phyloP scores from a whole-genome alignment of 106 monocot species.

The Chionographis japonica region DNA sequence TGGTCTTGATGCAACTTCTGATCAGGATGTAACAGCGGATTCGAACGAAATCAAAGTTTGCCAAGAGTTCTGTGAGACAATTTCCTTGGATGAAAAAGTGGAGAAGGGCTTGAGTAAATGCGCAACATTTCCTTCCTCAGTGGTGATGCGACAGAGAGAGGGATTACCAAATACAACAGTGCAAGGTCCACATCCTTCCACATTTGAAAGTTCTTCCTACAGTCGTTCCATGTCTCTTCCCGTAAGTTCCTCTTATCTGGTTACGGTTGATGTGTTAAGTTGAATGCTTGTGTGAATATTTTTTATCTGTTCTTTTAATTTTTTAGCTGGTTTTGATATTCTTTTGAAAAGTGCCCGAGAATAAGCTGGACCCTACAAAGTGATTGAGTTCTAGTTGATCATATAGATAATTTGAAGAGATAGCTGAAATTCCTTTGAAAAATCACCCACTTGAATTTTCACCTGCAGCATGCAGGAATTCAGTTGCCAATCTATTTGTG shows the following conservation, averaged over 20 bases:
- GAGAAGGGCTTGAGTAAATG: slow-evolving; percentile 18
- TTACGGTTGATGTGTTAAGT: neutral
- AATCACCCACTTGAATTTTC: too few relatives aligned
- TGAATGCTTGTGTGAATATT: neutral
- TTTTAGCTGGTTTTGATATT: neutral
- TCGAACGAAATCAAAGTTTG: neutral
- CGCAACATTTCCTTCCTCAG: slow-evolving; percentile 26
- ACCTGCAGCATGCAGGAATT: too few relatives aligned
- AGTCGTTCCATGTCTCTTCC: slow-evolving; percentile 28
- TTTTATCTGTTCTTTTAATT: too few relatives aligned
- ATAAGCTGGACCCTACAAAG: too few relatives aligned
- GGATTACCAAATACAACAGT: neutral
- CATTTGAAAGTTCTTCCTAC: slow-evolving; percentile 11
- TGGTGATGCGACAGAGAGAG: neutral
- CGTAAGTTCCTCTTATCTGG: slow-evolving; percentile 19
- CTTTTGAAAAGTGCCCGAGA: too few relatives aligned
- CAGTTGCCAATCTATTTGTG: too few relatives aligned
- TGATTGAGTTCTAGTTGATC: too few relatives aligned
- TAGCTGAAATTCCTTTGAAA: too few relatives aligned
- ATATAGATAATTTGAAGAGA: too few relatives aligned
- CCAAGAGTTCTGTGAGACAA: slow-evolving; percentile 7
- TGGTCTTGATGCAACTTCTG: neutral
- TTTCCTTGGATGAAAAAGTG: slow-evolving; percentile 13
- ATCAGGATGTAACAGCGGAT: neutral
- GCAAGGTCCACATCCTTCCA: neutral